phyloP scores from a whole-genome alignment of 441 rosid genomes.

The Hura crepitans region DNA sequence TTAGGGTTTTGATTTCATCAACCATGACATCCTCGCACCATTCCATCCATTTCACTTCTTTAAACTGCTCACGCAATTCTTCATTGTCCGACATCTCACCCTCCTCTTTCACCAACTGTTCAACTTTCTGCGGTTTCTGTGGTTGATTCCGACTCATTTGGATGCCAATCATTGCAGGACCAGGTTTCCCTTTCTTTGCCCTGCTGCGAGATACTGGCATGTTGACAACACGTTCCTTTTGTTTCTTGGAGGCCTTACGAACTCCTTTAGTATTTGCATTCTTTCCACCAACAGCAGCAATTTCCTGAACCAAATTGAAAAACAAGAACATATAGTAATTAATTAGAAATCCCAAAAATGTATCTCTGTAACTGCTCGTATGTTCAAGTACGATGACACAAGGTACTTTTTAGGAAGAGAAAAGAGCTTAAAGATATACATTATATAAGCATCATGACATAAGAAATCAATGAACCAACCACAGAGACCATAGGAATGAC shows the following conservation, averaged over 20 bases:
- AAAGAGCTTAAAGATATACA: not conserved
- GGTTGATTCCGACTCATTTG: conserved; percentile 42
- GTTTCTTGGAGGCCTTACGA: conserved; percentile 70
- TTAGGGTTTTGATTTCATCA: conserved; percentile 73
- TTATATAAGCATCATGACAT: not conserved
- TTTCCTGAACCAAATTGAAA: conserved; percentile 49
- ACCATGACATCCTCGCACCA: conserved; percentile 97
- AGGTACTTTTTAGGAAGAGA: not conserved
- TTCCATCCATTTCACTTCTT: conserved; percentile 99
- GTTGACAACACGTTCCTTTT: conserved; percentile 44
- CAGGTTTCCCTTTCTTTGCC: conserved; percentile 53
- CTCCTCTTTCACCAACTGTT: conserved; percentile 85
- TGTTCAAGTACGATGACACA: not conserved
- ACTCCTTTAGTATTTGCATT: conserved; percentile 54
- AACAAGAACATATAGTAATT: not conserved
- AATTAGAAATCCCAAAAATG: not conserved
- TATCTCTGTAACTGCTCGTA: not conserved
- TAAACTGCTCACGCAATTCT: conserved; percentile 88
- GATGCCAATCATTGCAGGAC: conserved; percentile 36
- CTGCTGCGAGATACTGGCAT: conserved; percentile 38
- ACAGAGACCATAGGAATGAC: not conserved
- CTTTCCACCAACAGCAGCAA: conserved; percentile 72
- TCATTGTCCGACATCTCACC: conserved; percentile 98
- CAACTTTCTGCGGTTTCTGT: conserved; percentile 59
- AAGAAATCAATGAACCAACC: not conserved